Evolutionary conservation across 2,329 filamentous ascomycete genomes (phyloP).

Genomic region (Colletotrichum navitas): DNA sequence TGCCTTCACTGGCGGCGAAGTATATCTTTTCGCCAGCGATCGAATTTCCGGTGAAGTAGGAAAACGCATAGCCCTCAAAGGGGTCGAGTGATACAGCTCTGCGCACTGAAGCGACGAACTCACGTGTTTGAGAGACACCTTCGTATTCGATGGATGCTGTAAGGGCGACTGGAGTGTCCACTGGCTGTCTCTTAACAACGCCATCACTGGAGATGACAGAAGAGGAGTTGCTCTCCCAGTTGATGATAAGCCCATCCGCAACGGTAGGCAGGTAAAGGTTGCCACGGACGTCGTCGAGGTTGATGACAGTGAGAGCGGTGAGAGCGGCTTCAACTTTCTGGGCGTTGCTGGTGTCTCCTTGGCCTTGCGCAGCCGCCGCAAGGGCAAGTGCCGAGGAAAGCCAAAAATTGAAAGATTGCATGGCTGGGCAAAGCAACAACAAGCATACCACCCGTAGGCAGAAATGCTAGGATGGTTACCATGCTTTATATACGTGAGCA

Average conservation of each 20-base stretch:
- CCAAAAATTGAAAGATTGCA: slow-evolving; percentile 27
- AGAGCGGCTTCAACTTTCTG: slow-evolving; percentile 41
- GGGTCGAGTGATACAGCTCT: slow-evolving; percentile 49
- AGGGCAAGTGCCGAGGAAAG: slow-evolving; percentile 31
- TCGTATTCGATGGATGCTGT: slow-evolving; percentile 51
- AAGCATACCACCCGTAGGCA: neutral
- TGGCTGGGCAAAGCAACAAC: neutral
- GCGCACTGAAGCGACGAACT: slow-evolving; percentile 52
- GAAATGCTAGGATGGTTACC: neutral
- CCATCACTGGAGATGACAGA: slow-evolving; percentile 52
- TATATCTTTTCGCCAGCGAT: slow-evolving; percentile 64
- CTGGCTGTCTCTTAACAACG: slow-evolving; percentile 50
- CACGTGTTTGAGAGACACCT: slow-evolving; percentile 45
- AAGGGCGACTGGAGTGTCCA: slow-evolving; percentile 49
- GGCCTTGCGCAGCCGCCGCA: slow-evolving; percentile 21
- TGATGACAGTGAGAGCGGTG: slow-evolving; percentile 47
- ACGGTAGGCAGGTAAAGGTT: slow-evolving; percentile 53
- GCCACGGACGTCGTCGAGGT: slow-evolving; percentile 54
- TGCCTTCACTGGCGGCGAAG: slow-evolving; percentile 64
- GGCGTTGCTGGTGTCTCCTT: slow-evolving; percentile 14
- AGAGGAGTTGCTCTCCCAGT: slow-evolving; percentile 53
- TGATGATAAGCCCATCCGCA: slow-evolving; percentile 49
- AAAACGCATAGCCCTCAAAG: slow-evolving; percentile 62
- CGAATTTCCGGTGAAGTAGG: slow-evolving; percentile 63
- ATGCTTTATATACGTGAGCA: slow-evolving; percentile 12